Evolutionary conservation across 2,329 filamentous ascomycete genomes (phyloP).

Genomic region (Esteya vermicola): DNA sequence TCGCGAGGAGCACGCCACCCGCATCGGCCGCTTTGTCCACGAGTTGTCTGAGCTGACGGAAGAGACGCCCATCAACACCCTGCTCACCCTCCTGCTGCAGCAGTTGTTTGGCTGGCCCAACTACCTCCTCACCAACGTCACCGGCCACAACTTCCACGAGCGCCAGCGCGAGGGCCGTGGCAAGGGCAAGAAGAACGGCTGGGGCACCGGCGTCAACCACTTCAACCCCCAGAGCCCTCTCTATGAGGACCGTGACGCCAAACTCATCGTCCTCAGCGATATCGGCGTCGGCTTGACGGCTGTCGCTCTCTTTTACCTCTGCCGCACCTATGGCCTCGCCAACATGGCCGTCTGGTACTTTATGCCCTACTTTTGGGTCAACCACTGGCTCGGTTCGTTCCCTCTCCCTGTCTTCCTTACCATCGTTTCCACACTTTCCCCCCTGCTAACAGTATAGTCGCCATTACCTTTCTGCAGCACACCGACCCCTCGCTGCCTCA

Average conservation of each 20-base stretch:
- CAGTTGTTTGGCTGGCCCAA: constrained; percentile 87
- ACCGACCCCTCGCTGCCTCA: constrained; percentile 87
- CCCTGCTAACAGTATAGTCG: constrained; percentile 39
- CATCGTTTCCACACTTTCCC: not conserved
- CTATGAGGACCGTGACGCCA: constrained; percentile 82
- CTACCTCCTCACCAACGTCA: constrained; percentile 86
- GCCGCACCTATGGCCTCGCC: constrained; percentile 63
- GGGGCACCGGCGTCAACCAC: constrained; percentile 76
- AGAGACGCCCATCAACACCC: constrained; percentile 80
- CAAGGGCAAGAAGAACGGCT: constrained; percentile 79
- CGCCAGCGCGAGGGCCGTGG: constrained; percentile 86
- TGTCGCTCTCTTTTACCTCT: constrained; percentile 51
- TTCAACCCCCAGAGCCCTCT: constrained; percentile 79
- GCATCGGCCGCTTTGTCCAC: constrained; percentile 59
- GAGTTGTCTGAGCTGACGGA: constrained; percentile 82
- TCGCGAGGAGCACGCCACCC: constrained; percentile 63
- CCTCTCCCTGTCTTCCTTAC: not conserved
- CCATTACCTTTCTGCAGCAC: constrained; percentile 94
- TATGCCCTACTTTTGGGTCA: constrained; percentile 90
- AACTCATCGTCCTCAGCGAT: constrained; percentile 76
- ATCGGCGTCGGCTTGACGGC: constrained; percentile 56
- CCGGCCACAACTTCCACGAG: constrained; percentile 90
- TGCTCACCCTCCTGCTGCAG: constrained; percentile 61
- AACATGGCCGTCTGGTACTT: constrained; percentile 95
- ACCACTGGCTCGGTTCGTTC: constrained; percentile 91